A percentile compares a stretch with the other conserved stretches of the same genome.
phyloP scores from a whole-genome alignment of 176 grass and related monocot species.

The Melocanna baccifera region DNA sequence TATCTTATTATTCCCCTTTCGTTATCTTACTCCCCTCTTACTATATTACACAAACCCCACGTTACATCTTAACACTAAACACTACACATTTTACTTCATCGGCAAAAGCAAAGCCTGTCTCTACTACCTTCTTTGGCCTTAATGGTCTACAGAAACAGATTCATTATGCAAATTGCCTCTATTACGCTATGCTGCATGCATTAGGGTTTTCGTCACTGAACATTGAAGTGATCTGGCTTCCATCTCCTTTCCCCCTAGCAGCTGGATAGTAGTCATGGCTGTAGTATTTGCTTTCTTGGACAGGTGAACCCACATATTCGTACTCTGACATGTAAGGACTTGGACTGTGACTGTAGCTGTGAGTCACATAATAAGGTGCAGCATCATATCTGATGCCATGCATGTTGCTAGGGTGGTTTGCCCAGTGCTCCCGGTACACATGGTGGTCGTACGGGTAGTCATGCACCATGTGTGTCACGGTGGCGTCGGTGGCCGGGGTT shows the following conservation, averaged over 20 bases:
- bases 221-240: slow-evolving; percentile 54
- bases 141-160: background rate
- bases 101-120: slow-evolving; percentile 5
- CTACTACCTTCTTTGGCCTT: background rate
- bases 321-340: slow-evolving; percentile 40
- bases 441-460: slow-evolving; percentile 35
- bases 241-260: slow-evolving; percentile 44
- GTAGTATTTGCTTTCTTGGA: slow-evolving; percentile 37
- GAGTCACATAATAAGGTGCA: slow-evolving; percentile 38
- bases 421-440: slow-evolving; percentile 32
- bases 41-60: background rate
- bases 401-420: slow-evolving; percentile 18
- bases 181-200: slow-evolving; percentile 63
- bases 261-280: slow-evolving; percentile 30
- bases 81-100: background rate
- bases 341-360: slow-evolving; percentile 42
- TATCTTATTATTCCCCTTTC: slow-evolving; percentile 31
- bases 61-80: background rate
- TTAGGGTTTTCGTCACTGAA: slow-evolving; percentile 81
- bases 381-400: slow-evolving; percentile 30
- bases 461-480: slow-evolving; percentile 43
- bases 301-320: slow-evolving; percentile 13
- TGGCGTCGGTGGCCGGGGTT: background rate
- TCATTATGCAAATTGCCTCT: background rate
- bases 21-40: background rate